Evolutionary conservation across 2,329 filamentous ascomycete genomes (phyloP).

Genomic region (Colletotrichum kahawae): DNA sequence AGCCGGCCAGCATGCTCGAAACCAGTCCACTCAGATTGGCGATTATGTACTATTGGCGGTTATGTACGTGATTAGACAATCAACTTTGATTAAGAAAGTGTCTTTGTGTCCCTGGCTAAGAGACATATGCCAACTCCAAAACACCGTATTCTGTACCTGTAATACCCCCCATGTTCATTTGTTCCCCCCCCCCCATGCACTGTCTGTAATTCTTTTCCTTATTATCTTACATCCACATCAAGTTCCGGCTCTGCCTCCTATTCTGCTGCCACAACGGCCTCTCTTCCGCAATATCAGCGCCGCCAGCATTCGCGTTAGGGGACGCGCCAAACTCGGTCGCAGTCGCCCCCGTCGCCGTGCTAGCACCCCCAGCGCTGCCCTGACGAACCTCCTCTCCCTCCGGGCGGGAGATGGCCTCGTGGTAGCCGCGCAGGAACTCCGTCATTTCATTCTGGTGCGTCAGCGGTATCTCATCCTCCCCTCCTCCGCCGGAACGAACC

Average conservation of each 20-base stretch:
- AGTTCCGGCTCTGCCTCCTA: slow-evolving; percentile 50
- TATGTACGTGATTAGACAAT: background rate
- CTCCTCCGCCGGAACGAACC: slow-evolving; percentile 29
- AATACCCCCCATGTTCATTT: background rate
- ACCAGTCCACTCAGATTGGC: background rate
- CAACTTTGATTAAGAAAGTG: background rate
- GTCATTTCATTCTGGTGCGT: slow-evolving; percentile 43
- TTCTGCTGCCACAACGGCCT: slow-evolving; percentile 62
- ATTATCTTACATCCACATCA: slow-evolving; percentile 49
- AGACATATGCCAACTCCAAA: background rate
- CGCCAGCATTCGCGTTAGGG: background rate
- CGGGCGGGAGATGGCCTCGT: slow-evolving; percentile 42
- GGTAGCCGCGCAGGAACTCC: slow-evolving; percentile 49
- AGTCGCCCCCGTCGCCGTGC: slow-evolving; percentile 14
- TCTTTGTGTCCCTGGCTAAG: background rate
- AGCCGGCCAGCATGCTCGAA: rapidly evolving
- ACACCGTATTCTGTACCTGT: background rate
- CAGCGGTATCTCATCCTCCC: slow-evolving; percentile 42
- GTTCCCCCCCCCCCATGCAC: background rate
- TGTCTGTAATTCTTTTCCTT: background rate
- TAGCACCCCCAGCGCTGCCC: slow-evolving; percentile 32
- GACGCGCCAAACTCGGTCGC: background rate
- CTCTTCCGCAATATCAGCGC: slow-evolving; percentile 27
- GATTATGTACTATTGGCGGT: background rate
- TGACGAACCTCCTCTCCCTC: slow-evolving; percentile 41